Percentiles rank a stretch among this genome's conserved stretches.
These are phyloP conservation scores for Nemania bipapillata DNA, from an alignment of 2,329 filamentous ascomycete genomes.

Conservation along the genomic window DNA sequence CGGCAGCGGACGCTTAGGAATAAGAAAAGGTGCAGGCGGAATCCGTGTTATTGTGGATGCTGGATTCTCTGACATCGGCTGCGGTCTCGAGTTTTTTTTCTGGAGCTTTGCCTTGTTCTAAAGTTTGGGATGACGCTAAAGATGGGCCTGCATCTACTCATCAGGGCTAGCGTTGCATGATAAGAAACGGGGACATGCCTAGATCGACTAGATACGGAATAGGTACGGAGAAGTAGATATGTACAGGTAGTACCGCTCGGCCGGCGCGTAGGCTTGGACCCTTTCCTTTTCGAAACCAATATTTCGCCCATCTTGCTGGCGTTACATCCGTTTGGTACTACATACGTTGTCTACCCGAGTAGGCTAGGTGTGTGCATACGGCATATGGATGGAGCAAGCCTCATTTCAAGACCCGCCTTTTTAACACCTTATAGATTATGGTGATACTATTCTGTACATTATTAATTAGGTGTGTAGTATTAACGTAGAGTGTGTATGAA, in stretches of 20 bases:
- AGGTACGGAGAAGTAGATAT: too few species aligned
- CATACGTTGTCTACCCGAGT: background rate
- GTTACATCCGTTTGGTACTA: background rate
- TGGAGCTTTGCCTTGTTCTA: constrained; percentile 7
- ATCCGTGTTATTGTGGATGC: constrained; percentile 27
- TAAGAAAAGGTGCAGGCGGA: constrained; percentile 9
- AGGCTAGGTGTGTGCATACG: too few species aligned
- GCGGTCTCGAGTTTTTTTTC: constrained; percentile 16
- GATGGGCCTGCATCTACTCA: constrained; percentile 18
- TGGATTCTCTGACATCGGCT: constrained; percentile 7
- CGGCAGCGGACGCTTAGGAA: constrained; percentile 18
- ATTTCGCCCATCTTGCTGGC: background rate
- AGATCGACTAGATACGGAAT: too few species aligned
- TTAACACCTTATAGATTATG: too few species aligned
- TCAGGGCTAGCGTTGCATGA: constrained; percentile 24
- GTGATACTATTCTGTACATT: too few species aligned
- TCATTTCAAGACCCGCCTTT: background rate
- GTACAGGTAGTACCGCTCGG: background rate
- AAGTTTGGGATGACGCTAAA: constrained; percentile 31
- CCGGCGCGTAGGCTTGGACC: background rate
- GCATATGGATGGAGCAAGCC: background rate
- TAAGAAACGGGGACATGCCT: background rate
- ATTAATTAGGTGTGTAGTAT: too few species aligned
- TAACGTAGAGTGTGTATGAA: too few species aligned
- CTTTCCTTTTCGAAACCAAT: background rate